Conservation (phyloP, 352 stramenopile species). For the Albugo laibachii region DNA sequence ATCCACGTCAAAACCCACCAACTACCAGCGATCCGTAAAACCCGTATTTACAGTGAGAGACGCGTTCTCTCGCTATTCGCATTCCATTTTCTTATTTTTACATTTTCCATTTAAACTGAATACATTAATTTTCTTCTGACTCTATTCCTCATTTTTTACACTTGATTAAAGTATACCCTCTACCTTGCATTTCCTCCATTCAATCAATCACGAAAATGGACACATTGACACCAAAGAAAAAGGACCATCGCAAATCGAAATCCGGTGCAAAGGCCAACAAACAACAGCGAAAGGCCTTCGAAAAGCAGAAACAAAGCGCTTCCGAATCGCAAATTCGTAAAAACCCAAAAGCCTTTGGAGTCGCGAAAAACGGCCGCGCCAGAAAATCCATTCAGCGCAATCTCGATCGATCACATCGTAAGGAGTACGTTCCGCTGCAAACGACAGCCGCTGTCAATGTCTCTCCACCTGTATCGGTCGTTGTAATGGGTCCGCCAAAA, state of each 20-base stretch:
- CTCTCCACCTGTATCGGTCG: conserved; percentile 87
- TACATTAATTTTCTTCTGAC: no score
- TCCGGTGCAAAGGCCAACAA: conserved; percentile 86
- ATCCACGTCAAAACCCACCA: no score
- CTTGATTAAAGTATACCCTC: no score
- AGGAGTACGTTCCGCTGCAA: conserved; percentile 88
- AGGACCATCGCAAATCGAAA: conserved; percentile 72
- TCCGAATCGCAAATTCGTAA: conserved; percentile 83
- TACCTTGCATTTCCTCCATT: no score
- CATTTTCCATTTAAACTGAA: no score
- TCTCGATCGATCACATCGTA: conserved; percentile 91
- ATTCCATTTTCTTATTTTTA: no score
- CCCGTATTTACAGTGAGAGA: no score
- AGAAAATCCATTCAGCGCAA: conserved; percentile 96
- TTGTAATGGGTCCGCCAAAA: conserved; percentile 93
- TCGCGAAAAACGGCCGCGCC: conserved; percentile 90
- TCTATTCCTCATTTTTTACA: no score
- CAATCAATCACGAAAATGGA: no score
- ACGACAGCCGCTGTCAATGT: conserved; percentile 66
- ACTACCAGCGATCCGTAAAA: no score
- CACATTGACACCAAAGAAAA: conserved; percentile 7
- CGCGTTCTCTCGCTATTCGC: no score
- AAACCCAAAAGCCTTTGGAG: conserved; percentile 93
- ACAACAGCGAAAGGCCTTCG: conserved; percentile 85
- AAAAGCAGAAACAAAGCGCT: conserved; percentile 67